A percentile compares a stretch with the other conserved stretches of the same genome.
These are phyloP conservation scores for Cotoneaster glaucophyllus DNA, from an alignment of 306 rosid genomes.

Conservation along the genomic window DNA sequence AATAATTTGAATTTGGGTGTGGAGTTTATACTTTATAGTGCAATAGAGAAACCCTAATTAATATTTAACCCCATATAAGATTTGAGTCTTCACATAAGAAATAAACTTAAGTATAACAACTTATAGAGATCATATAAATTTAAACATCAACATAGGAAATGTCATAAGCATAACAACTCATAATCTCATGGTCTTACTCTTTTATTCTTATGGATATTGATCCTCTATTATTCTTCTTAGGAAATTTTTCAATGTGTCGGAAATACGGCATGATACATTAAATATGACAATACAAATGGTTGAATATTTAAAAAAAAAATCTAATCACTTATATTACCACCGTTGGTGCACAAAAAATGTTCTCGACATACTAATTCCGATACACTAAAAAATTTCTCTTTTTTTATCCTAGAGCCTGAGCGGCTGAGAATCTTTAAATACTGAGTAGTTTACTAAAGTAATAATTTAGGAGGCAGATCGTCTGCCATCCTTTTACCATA, in stretches of 20 bases:
- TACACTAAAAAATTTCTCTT: accelerated
- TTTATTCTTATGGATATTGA: neutral
- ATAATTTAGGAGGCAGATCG: too few relatives aligned
- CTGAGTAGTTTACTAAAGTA: neutral
- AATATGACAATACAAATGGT: too few relatives aligned
- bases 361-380: accelerated
- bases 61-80: neutral
- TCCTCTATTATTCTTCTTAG: accelerated
- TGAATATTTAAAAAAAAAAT: too few relatives aligned
- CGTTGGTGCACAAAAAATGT: too few relatives aligned
- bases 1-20: too few relatives aligned
- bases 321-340: too few relatives aligned
- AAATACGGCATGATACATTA: too few relatives aligned
- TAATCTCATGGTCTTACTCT: neutral
- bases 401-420: neutral
- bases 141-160: neutral
- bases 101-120: neutral
- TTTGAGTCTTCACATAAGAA: neutral
- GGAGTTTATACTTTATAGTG: neutral
- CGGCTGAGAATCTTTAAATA: neutral
- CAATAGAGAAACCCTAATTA: neutral
- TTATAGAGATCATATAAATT: neutral
- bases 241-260: too few relatives aligned
- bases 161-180: neutral
- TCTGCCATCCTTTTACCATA: too few relatives aligned